Percentiles rank a stretch among this genome's conserved stretches.
Conservation (phyloP, 192 early-diverging fungal species). For the Linnemannia elongata region DNA sequence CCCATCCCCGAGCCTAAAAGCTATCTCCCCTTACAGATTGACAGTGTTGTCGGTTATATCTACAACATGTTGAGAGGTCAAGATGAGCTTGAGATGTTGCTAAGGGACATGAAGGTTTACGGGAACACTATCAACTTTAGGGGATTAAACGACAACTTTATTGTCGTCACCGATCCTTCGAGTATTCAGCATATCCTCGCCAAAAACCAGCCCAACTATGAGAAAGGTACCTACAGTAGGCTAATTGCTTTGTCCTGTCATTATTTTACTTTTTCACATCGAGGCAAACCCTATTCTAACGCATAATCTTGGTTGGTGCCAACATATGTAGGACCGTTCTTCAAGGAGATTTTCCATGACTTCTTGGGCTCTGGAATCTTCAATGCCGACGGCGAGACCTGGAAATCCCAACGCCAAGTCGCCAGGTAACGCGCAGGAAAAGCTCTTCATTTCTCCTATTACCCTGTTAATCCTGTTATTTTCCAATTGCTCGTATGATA, state of each 20-base stretch:
- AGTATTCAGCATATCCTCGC: slow-evolving; percentile 51
- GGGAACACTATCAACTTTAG: slow-evolving; percentile 38
- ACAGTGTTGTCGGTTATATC: slow-evolving; percentile 23
- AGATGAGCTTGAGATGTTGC: slow-evolving; percentile 34
- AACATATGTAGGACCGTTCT: slow-evolving; percentile 39
- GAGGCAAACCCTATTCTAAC: neutral
- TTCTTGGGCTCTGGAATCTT: slow-evolving; percentile 80
- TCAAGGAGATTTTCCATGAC: slow-evolving; percentile 59
- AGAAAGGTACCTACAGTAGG: slow-evolving; percentile 36
- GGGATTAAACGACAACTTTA: slow-evolving; percentile 39
- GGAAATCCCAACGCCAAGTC: slow-evolving; percentile 72
- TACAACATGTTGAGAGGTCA: neutral
- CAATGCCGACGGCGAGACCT: slow-evolving; percentile 75
- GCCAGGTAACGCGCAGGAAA: slow-evolving; percentile 23
- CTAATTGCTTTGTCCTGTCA: neutral
- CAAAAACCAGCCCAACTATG: slow-evolving; percentile 55
- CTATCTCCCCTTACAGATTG: slow-evolving; percentile 47
- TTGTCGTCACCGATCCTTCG: slow-evolving; percentile 36
- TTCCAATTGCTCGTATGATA: neutral
- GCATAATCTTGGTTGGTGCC: neutral
- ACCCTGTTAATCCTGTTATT: neutral
- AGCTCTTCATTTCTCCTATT: neutral
- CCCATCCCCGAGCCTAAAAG: slow-evolving; percentile 7
- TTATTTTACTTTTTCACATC: neutral
- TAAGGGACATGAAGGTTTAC: neutral